Evolutionary conservation across 169 alveolate species (phyloP).

Genomic region (Plasmodium reichenowi): DNA sequence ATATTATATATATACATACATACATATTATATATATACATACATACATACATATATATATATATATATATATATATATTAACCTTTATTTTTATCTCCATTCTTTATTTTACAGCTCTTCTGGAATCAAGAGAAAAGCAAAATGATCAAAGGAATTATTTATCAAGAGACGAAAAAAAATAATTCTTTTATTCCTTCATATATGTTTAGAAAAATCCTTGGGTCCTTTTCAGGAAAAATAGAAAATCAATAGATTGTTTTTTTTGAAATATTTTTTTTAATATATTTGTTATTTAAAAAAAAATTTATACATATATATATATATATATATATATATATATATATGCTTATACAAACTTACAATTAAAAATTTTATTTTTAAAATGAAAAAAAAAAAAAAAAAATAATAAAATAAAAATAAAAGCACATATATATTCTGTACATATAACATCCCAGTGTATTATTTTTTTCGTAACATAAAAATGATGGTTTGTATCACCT

Average conservation of each 20-base stretch:
- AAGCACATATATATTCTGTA: neutral
- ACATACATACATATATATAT: neutral
- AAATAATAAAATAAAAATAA: neutral
- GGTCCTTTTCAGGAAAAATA: conserved; percentile 41
- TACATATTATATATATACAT: neutral
- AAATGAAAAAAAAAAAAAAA: neutral
- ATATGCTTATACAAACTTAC: neutral
- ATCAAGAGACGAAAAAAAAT: conserved; percentile 36
- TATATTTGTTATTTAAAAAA: neutral
- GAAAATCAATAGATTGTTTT: neutral
- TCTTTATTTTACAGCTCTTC: conserved; percentile 22
- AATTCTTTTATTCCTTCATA: conserved; percentile 30
- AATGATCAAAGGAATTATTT: conserved; percentile 56
- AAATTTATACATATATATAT: neutral
- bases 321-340: neutral
- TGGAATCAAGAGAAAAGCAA: conserved; percentile 62
- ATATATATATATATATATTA: neutral
- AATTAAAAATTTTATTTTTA: neutral
- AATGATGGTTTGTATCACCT: conserved; percentile 28
- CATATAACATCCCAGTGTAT: neutral
- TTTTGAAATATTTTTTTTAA: conserved; percentile 11
- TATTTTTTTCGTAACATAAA: conserved; percentile 28
- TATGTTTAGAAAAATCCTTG: conserved; percentile 46
- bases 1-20: neutral
- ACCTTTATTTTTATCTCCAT: neutral